Evolutionary conservation across 2,329 filamentous ascomycete genomes (phyloP).

Genomic region (Talaromyces sp.): DNA sequence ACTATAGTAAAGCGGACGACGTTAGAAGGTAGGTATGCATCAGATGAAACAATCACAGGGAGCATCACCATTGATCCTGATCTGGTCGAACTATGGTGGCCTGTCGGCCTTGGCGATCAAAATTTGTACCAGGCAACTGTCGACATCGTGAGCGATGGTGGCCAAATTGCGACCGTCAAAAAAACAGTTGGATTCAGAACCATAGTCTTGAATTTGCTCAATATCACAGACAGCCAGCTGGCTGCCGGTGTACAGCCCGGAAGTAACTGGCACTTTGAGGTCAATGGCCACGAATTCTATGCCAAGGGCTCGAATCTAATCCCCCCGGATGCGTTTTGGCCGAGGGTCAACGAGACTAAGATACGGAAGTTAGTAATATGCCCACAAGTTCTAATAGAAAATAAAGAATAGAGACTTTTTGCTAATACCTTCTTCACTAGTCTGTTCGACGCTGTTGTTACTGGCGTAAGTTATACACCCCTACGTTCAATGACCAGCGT

Average conservation of each 20-base stretch:
- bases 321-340: conserved; percentile 59
- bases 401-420: neutral
- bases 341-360: conserved; percentile 49
- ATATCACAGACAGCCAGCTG: conserved; percentile 51
- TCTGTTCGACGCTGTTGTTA: conserved; percentile 49
- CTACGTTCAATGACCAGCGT: neutral
- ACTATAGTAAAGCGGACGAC: conserved; percentile 32
- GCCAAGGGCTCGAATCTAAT: conserved; percentile 62
- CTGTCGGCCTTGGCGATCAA: conserved; percentile 52
- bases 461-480: conserved; percentile 25
- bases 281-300: conserved; percentile 61
- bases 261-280: conserved; percentile 60
- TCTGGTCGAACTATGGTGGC: conserved; percentile 57
- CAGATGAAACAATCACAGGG: conserved; percentile 46
- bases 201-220: conserved; percentile 54
- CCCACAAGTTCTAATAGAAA: neutral
- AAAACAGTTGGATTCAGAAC: conserved; percentile 60
- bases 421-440: neutral
- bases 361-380: conserved; percentile 40
- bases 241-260: conserved; percentile 52
- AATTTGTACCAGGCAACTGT: conserved; percentile 54
- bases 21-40: conserved; percentile 37
- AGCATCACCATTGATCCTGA: conserved; percentile 38
- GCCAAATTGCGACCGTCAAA: conserved; percentile 37
- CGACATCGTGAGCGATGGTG: conserved; percentile 34